Percentiles rank a stretch among this genome's conserved stretches.
These are phyloP conservation scores for Apiospora sp. DNA, from an alignment of 2,329 filamentous ascomycete genomes.

Conservation along the genomic window DNA sequence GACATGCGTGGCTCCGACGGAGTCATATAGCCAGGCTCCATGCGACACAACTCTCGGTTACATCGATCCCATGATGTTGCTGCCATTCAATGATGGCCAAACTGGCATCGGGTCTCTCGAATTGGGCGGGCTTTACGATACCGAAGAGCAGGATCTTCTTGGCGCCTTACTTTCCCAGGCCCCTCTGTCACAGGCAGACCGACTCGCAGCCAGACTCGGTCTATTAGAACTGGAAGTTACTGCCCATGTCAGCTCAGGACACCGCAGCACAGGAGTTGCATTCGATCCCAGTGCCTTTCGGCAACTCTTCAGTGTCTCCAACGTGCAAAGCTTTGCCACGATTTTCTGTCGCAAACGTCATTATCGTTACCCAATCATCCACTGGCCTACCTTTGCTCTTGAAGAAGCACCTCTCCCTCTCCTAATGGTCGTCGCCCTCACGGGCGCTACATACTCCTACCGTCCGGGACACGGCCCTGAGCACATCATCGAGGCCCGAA, in stretches of 20 bases:
- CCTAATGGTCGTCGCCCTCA: slow-evolving; percentile 26
- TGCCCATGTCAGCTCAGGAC: background rate
- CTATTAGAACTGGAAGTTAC: background rate
- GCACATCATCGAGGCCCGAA: slow-evolving; percentile 24
- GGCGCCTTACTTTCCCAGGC: background rate
- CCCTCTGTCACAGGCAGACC: background rate
- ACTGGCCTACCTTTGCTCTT: slow-evolving; percentile 28
- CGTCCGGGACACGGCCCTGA: slow-evolving; percentile 19
- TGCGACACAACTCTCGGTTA: background rate
- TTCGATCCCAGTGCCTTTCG: background rate
- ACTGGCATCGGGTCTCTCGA: background rate
- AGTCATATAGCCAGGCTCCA: background rate
- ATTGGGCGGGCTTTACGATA: background rate
- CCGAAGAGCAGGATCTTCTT: background rate
- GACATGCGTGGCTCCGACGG: background rate
- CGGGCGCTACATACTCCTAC: slow-evolving; percentile 29
- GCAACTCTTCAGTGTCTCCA: slow-evolving; percentile 23
- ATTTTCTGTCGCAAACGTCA: slow-evolving; percentile 28
- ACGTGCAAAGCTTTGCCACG: slow-evolving; percentile 25
- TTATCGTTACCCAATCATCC: slow-evolving; percentile 27
- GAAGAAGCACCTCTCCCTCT: slow-evolving; percentile 26
- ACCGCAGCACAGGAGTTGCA: background rate
- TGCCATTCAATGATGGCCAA: background rate
- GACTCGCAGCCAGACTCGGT: background rate
- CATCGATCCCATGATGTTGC: background rate